These are phyloP conservation scores for Aspergillus carlsbadensis DNA, from an alignment of 495 filamentous ascomycete genomes.

Conservation along the genomic window DNA sequence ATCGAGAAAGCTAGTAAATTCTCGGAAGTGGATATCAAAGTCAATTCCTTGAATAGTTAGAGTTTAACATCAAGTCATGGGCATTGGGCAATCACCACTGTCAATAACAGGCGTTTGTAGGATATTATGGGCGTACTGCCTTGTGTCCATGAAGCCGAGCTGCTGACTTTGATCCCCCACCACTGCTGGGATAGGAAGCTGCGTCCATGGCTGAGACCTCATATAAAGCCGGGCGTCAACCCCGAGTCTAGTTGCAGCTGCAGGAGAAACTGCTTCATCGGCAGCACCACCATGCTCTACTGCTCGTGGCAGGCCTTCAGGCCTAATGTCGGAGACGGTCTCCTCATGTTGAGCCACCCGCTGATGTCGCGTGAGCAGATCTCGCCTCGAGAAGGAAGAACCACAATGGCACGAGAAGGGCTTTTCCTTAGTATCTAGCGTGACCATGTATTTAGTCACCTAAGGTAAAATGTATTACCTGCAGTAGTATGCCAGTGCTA, in stretches of 20 bases:
- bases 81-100: not conserved
- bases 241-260: no score
- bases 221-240: no score
- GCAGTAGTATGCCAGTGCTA: not conserved
- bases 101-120: not conserved
- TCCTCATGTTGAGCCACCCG: not conserved
- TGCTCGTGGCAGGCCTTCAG: not conserved
- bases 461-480: no score
- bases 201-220: no score
- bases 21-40: constrained; percentile 3
- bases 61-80: not conserved
- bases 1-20: constrained; percentile 12
- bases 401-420: constrained; percentile 13
- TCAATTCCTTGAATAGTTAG: not conserved
- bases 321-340: not conserved
- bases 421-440: constrained; percentile 12
- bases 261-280: not conserved
- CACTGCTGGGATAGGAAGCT: no score
- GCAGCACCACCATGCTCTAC: not conserved
- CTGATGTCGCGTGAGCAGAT: constrained; percentile 11
- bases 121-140: not conserved
- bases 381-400: constrained; percentile 4
- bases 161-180: not conserved
- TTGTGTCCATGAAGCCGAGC: not conserved
- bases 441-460: not conserved